These are phyloP conservation scores for Dalbergia cochinchinensis DNA, from an alignment of 306 rosid species.

Conservation along the genomic window DNA sequence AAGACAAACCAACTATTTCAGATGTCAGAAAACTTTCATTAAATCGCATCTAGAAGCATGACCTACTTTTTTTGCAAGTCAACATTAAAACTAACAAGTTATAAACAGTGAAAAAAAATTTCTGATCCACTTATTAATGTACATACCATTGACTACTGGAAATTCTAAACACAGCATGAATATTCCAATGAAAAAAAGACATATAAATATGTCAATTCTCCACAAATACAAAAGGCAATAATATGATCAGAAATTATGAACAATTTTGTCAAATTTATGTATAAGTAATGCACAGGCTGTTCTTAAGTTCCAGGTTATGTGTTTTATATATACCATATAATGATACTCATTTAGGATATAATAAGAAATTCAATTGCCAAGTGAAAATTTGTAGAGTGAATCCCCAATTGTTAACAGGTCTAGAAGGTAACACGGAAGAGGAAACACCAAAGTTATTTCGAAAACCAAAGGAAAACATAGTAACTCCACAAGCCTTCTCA, in stretches of 20 bases:
- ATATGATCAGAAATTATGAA: slow-evolving; percentile 4
- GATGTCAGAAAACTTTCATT: slow-evolving; percentile 6
- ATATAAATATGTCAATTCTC: not conserved
- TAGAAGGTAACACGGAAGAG: slow-evolving; percentile 29
- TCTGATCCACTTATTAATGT: slow-evolving; percentile 26
- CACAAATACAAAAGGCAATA: slow-evolving; percentile 12
- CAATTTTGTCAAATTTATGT: slow-evolving; percentile 35
- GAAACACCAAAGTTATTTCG: slow-evolving; percentile 21
- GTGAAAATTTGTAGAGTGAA: slow-evolving; percentile 21
- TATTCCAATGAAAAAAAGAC: slow-evolving; percentile 40
- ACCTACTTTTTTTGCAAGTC: slow-evolving; percentile 30
- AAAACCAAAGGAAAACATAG: slow-evolving; percentile 14
- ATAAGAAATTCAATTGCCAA: slow-evolving; percentile 22
- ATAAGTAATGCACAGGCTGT: slow-evolving; percentile 14
- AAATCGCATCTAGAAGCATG: slow-evolving; percentile 24
- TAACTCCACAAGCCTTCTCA: slow-evolving; percentile 29
- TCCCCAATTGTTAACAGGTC: not conserved
- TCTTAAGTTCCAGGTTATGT: slow-evolving; percentile 19
- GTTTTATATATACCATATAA: not conserved
- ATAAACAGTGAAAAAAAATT: slow-evolving; percentile 21
- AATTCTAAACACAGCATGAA: slow-evolving; percentile 31
- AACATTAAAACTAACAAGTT: slow-evolving; percentile 27
- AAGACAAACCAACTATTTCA: slow-evolving; percentile 30
- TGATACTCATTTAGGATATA: slow-evolving; percentile 15
- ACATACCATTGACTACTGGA: slow-evolving; percentile 25